Conservation (phyloP, 768 basidiomycete species). For the Trametes cinnabarina region DNA sequence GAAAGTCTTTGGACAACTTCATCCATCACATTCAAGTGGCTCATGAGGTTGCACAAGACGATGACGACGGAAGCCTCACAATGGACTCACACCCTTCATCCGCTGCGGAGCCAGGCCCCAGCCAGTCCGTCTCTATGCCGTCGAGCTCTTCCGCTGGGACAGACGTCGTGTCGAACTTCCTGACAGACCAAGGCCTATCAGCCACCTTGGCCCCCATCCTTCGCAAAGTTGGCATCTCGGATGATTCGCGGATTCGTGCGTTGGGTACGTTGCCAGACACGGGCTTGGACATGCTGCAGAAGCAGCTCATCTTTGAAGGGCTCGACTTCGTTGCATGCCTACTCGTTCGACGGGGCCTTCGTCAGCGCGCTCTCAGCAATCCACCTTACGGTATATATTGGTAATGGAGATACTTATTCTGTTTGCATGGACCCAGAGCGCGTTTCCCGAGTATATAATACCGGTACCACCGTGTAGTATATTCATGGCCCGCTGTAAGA, state of each 20-base stretch:
- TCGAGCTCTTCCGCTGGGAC: neutral
- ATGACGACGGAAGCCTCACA: neutral
- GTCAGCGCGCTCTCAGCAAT: neutral
- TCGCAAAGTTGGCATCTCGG: neutral
- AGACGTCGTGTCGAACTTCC: neutral
- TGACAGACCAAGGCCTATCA: neutral
- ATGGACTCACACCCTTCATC: too few species aligned
- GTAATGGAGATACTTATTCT: too few species aligned
- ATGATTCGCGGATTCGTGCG: neutral
- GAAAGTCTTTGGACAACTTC: neutral
- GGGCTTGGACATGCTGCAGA: neutral
- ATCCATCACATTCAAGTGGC: neutral
- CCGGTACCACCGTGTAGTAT: too few species aligned
- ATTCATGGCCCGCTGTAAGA: too few species aligned
- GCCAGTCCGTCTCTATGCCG: too few species aligned
- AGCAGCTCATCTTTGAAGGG: neutral
- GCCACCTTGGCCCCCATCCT: neutral
- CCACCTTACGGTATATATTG: too few species aligned
- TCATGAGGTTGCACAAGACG: neutral
- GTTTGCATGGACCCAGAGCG: too few species aligned
- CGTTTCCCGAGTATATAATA: too few species aligned
- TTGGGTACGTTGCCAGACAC: neutral
- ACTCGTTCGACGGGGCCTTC: conserved; percentile 1
- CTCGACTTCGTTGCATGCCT: neutral
- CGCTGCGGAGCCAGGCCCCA: too few species aligned